phyloP scores from a whole-genome alignment of 352 stramenopile genomes.

The Phytopythium helicoides region DNA sequence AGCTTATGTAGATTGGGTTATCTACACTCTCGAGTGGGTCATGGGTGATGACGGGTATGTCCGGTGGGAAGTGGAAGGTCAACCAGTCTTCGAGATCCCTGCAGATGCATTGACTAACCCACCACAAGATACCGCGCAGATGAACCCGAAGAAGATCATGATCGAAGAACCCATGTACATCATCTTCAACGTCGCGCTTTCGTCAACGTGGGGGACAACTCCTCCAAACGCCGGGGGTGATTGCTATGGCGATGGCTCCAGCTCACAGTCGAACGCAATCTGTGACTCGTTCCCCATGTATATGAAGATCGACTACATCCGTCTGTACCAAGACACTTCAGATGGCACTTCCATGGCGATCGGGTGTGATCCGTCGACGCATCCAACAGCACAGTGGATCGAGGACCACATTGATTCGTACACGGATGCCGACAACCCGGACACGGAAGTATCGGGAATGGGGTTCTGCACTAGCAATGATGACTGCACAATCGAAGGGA shows the following conservation, averaged over 20 bases:
- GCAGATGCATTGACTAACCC: constrained; percentile 35
- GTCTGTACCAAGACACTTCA: constrained; percentile 70
- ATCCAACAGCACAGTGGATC: constrained; percentile 42
- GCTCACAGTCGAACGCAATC: constrained; percentile 24
- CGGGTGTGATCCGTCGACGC: constrained; percentile 33
- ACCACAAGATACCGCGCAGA: constrained; percentile 26
- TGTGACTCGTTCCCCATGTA: constrained; percentile 47
- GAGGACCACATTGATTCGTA: constrained; percentile 37
- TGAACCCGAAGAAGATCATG: constrained; percentile 45
- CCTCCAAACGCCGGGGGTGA: constrained; percentile 31
- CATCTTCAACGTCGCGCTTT: constrained; percentile 53
- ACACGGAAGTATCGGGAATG: constrained; percentile 26
- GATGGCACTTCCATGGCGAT: constrained; percentile 28
- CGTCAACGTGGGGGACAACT: constrained; percentile 32
- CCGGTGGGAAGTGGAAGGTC: constrained; percentile 58
- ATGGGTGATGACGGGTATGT: constrained; percentile 33
- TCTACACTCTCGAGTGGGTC: constrained; percentile 28
- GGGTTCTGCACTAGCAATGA: constrained; percentile 32
- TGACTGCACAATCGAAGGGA: constrained; percentile 30
- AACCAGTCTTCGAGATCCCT: constrained; percentile 78
- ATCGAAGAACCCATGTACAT: constrained; percentile 51
- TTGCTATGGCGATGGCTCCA: constrained; percentile 23
- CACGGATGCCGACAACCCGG: constrained; percentile 30
- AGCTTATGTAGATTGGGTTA: constrained; percentile 58
- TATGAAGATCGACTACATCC: constrained; percentile 86